Evolutionary conservation across 192 early-diverging fungal species (phyloP).

Genomic region (Entophlyctis luteolus): DNA sequence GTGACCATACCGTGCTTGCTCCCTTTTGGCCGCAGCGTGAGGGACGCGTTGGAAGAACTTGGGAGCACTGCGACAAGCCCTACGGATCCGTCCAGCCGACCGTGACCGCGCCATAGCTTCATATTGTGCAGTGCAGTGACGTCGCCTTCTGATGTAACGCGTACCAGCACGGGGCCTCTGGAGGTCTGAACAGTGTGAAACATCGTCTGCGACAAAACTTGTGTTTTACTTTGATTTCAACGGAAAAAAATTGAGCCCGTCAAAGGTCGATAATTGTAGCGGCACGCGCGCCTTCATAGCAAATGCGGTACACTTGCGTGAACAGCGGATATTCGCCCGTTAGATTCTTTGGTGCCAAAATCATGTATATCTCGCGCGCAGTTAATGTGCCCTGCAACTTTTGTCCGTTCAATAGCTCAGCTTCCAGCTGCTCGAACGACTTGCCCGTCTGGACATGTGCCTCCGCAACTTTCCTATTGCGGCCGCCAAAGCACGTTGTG

Average conservation of each 20-base stretch:
- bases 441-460: constrained; percentile 88
- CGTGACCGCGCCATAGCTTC: neutral
- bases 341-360: constrained; percentile 63
- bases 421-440: constrained; percentile 82
- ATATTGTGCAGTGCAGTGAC: neutral
- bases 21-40: too few relatives aligned
- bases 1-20: too few relatives aligned
- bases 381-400: constrained; percentile 96
- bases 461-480: constrained; percentile 90
- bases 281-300: constrained; percentile 74
- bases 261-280: constrained; percentile 60
- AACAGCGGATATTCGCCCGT: constrained; percentile 77
- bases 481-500: constrained; percentile 94
- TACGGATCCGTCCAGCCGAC: neutral
- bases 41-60: too few relatives aligned
- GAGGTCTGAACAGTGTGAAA: too few relatives aligned
- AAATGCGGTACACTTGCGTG: constrained; percentile 86
- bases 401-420: constrained; percentile 91
- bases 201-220: neutral
- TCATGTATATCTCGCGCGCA: constrained; percentile 77
- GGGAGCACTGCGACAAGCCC: neutral
- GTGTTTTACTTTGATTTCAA: neutral
- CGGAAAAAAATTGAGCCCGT: neutral
- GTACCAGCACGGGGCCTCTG: neutral
- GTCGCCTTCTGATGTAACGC: neutral